These are phyloP conservation scores for Magnusiomyces clavatus DNA, from an alignment of 1,139 yeast species.

Conservation along the genomic window DNA sequence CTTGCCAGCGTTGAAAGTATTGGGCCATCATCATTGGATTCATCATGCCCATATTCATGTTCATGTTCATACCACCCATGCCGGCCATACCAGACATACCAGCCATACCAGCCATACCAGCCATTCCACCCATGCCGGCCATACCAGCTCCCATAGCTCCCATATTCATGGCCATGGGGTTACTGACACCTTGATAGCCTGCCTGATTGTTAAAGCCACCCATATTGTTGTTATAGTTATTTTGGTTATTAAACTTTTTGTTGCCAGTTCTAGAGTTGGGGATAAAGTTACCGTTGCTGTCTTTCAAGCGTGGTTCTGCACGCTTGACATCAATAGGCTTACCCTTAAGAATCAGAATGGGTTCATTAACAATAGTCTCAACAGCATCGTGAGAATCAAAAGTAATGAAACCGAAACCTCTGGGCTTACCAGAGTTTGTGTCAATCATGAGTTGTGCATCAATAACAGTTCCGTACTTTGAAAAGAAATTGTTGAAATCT, in stretches of 20 bases:
- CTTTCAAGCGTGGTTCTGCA: constrained; percentile 75
- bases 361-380: constrained; percentile 79
- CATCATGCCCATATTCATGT: constrained; percentile 30
- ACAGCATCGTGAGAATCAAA: constrained; percentile 95
- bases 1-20: constrained; percentile 82
- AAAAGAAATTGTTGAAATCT: constrained; percentile 82
- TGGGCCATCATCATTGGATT: constrained; percentile 83
- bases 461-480: constrained; percentile 85
- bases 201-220: no score
- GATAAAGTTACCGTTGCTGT: constrained; percentile 18
- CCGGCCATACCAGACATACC: constrained; percentile 7
- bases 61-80: neutral
- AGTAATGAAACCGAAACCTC: constrained; percentile 97
- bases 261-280: constrained; percentile 10
- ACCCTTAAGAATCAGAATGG: constrained; percentile 77
- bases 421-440: constrained; percentile 93
- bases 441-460: constrained; percentile 98
- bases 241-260: constrained; percentile 10
- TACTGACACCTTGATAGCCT: no score
- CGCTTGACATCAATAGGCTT: constrained; percentile 92
- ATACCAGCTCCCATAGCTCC: neutral
- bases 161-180: no score
- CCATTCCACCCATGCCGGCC: neutral
- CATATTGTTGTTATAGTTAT: constrained; percentile 14
- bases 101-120: neutral